Conservation (phyloP, 2,329 filamentous ascomycete species). For the Alternaria arbusti region DNA sequence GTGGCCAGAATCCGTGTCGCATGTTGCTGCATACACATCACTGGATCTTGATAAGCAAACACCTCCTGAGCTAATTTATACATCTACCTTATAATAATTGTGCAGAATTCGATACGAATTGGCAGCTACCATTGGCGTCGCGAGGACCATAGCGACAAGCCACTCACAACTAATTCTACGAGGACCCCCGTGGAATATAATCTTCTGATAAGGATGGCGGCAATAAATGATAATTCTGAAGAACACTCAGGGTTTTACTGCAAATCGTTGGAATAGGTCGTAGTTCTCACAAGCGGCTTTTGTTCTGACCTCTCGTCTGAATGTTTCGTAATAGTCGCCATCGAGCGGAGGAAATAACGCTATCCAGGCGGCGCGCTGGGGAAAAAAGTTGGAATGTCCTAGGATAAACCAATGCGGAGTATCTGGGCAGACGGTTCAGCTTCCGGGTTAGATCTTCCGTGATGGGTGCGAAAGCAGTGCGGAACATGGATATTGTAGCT, state of each 20-base stretch:
- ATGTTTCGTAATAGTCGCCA: background rate
- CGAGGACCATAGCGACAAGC: background rate
- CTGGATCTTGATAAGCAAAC: background rate
- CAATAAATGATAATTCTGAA: background rate
- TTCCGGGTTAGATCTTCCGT: background rate
- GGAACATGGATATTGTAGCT: background rate
- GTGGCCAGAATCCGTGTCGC: background rate
- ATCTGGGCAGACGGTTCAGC: background rate
- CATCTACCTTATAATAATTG: background rate
- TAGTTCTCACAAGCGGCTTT: background rate
- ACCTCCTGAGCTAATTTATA: background rate
- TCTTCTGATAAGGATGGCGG: background rate
- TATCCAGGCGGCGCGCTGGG: background rate
- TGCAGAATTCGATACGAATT: background rate
- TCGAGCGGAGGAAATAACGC: background rate
- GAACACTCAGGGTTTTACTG: background rate
- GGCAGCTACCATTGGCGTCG: background rate
- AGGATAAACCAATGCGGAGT: background rate
- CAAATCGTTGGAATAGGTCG: background rate
- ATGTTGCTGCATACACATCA: background rate
- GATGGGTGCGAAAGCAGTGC: background rate
- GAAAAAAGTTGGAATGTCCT: too few relatives aligned
- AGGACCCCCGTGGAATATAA: background rate
- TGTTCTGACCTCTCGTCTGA: background rate
- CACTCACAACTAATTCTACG: background rate